These are phyloP conservation scores for Allomyces arbusculus DNA, from an alignment of 192 early-diverging fungal species.

Conservation along the genomic window DNA sequence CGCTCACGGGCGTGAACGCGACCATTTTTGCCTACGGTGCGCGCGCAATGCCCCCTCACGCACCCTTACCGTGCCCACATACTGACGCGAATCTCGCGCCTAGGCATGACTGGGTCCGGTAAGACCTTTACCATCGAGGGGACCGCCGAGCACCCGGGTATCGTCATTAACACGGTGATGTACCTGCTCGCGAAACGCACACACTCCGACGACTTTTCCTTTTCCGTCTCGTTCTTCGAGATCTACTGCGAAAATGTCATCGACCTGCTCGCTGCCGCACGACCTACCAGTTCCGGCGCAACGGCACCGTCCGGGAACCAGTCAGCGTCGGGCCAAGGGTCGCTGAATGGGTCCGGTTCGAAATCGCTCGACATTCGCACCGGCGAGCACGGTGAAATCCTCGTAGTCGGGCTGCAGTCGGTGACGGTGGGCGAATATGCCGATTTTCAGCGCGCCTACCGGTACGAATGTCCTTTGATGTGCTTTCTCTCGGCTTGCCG, in stretches of 20 bases:
- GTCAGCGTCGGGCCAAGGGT: not conserved
- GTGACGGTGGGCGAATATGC: slow-evolving; percentile 20
- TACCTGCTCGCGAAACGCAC: slow-evolving; percentile 22
- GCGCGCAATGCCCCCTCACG: slow-evolving; percentile 7
- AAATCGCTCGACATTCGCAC: slow-evolving; percentile 31
- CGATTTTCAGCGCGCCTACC: slow-evolving; percentile 21
- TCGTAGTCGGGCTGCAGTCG: slow-evolving; percentile 33
- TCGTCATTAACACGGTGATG: slow-evolving; percentile 33
- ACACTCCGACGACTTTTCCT: slow-evolving; percentile 7
- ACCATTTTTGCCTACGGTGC: slow-evolving; percentile 52
- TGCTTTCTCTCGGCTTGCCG: not conserved
- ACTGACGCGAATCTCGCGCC: not conserved
- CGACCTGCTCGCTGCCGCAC: slow-evolving; percentile 25
- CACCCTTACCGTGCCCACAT: slow-evolving; percentile 9
- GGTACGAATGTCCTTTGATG: not conserved
- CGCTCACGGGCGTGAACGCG: slow-evolving; percentile 33
- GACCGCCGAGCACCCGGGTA: slow-evolving; percentile 24
- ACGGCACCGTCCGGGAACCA: not conserved
- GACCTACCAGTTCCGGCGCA: slow-evolving; percentile 5
- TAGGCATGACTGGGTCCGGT: slow-evolving; percentile 3
- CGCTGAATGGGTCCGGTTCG: not conserved
- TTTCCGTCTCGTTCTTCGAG: slow-evolving; percentile 33
- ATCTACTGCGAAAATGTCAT: slow-evolving; percentile 47
- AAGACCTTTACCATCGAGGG: slow-evolving; percentile 49
- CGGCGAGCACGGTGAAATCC: slow-evolving; percentile 26